These are phyloP conservation scores for Protomyces inouyei DNA, from an alignment of 1,139 yeast species.

Conservation along the genomic window DNA sequence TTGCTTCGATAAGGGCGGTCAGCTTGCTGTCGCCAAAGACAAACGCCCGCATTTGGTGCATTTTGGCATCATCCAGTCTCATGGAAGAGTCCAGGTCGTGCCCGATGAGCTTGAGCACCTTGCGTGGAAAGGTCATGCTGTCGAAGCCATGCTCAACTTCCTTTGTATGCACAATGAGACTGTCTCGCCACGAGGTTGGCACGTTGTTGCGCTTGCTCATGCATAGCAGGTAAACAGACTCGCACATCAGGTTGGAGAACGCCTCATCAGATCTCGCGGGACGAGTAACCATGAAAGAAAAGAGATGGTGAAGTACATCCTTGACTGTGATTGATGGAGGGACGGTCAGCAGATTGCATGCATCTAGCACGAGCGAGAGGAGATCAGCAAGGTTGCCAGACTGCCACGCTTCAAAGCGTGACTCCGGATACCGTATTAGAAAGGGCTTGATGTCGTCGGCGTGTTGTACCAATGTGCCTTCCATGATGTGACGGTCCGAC, in stretches of 20 bases:
- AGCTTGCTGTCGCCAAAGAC: background rate
- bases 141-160: no score
- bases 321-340: background rate
- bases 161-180: no score
- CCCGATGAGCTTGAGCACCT: background rate
- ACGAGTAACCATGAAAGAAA: background rate
- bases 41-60: background rate
- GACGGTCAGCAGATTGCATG: background rate
- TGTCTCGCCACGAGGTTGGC: no score
- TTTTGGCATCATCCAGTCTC: background rate
- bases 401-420: background rate
- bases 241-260: background rate
- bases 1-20: background rate
- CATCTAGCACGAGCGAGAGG: background rate
- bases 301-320: background rate
- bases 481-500: no score
- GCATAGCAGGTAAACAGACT: background rate
- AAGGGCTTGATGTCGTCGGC: background rate
- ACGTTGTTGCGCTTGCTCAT: background rate
- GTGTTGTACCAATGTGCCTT: background rate
- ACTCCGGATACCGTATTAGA: no score
- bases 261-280: background rate
- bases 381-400: background rate
- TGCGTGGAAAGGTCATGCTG: background rate
- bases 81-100: background rate